These are phyloP conservation scores for Leucocoprinus birnbaumii DNA, from an alignment of 768 basidiomycete species.

Conservation along the genomic window DNA sequence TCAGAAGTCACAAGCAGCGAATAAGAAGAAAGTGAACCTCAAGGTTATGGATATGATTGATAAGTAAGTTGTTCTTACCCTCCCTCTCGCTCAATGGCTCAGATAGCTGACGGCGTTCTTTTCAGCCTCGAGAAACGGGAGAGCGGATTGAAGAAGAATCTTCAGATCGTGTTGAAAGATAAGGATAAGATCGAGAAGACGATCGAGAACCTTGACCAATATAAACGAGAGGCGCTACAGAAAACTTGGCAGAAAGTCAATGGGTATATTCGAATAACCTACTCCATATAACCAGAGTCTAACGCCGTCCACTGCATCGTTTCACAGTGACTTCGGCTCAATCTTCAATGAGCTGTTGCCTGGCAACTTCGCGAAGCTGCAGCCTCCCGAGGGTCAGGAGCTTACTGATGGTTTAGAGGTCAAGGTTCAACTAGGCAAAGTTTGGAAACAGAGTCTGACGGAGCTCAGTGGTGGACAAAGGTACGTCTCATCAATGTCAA, in stretches of 20 bases:
- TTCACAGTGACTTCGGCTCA: constrained; percentile 85
- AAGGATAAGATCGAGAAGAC: constrained; percentile 95
- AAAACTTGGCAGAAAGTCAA: constrained; percentile 98
- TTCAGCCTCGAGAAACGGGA: constrained; percentile 93
- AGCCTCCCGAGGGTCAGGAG: constrained; percentile 91
- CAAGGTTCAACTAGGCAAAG: constrained; percentile 90
- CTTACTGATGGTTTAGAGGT: constrained; percentile 95
- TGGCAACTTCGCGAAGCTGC: constrained; percentile 93
- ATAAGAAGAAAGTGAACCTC: constrained; percentile 95
- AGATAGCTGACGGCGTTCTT: neutral
- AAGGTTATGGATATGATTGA: constrained; percentile 97
- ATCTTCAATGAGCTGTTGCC: constrained; percentile 96
- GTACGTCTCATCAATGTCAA: constrained; percentile 37
- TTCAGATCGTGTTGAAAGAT: constrained; percentile 84
- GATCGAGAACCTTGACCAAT: constrained; percentile 87
- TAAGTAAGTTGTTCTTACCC: constrained; percentile 47
- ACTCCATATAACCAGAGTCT: no score
- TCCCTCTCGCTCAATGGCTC: neutral
- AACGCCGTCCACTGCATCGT: no score
- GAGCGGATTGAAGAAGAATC: constrained; percentile 80
- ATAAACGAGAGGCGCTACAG: constrained; percentile 90
- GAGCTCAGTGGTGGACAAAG: constrained; percentile 97
- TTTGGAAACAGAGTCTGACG: constrained; percentile 98
- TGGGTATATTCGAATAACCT: no score
- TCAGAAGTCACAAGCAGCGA: constrained; percentile 72